phyloP scores from a whole-genome alignment of 83 land plant species.

The Picea engelmannii region DNA sequence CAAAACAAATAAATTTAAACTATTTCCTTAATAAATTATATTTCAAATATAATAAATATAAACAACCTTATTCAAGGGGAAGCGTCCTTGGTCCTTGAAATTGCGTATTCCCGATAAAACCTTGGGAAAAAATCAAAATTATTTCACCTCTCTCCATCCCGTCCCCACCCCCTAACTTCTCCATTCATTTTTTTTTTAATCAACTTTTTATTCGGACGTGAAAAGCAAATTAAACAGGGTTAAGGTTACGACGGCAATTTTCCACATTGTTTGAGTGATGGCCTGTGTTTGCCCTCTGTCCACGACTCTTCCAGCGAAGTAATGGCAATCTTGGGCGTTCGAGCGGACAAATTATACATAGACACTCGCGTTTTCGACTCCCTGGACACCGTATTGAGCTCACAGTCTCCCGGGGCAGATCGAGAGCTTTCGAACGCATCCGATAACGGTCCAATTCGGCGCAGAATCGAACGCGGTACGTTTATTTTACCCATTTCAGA shows the following conservation, averaged over 20 bases:
- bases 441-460: not conserved
- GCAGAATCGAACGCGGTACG: slow-evolving; percentile 3
- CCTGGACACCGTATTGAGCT: not conserved
- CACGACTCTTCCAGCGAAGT: not conserved
- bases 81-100: too few relatives aligned
- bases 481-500: not conserved
- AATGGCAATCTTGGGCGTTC: not conserved
- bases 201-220: not conserved
- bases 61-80: too few relatives aligned
- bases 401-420: not conserved
- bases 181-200: not conserved
- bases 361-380: not conserved
- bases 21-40: too few relatives aligned
- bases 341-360: not conserved
- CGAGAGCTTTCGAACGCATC: slow-evolving; percentile 2
- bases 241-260: not conserved
- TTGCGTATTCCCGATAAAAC: too few relatives aligned
- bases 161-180: not conserved
- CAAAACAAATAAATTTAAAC: too few relatives aligned
- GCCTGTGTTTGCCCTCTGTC: not conserved
- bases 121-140: not conserved
- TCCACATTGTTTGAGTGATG: not conserved
- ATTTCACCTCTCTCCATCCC: not conserved
- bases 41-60: too few relatives aligned
- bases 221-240: slow-evolving; percentile 5